Evolutionary conservation across 257 asterid genomes (phyloP), one percentile per base, ranked within the genome.

Genomic region (Solanum lignicaule): DNA sequence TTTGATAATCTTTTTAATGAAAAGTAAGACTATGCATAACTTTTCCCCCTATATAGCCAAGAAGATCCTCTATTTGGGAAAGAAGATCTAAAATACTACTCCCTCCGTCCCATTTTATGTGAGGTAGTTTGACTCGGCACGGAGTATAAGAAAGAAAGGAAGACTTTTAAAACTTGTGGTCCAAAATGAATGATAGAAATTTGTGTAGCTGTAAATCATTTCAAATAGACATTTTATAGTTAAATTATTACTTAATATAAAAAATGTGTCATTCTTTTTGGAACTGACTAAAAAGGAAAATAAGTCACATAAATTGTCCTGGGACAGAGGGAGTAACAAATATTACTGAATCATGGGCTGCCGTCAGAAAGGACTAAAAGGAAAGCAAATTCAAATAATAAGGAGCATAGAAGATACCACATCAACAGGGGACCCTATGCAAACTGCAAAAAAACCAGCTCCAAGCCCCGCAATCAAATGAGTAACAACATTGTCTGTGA

Each of bases 371-470:
- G 23, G 32, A 25, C 88, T 38, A 71, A 29, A 58, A 39, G 35
- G 27, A 7, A 36, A 86, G 39, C 20, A 83, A 84, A 48, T 6
- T 6, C 32, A 27, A 23, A 15, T 46, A 25, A 66, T 5, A 86
- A 82, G 68, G 52, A 86, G 52, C 46, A 79, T 52, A 74, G 71
- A 58, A 38, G 41, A 83, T 94, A 97, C 99, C 96, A 97, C 99
- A 73, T 97, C 99, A 78, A 97, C 99, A 14, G 99, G 99, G 60
- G 99, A 97, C 86, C 99, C 99, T 27, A 97, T 94, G 91, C 99
- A 97, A 87, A 97, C 99, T 38, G 99, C 99, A 86, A 96, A 90
- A 91, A 97, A 96, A 36, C 99, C 99, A 87, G 99, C 99, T 89
- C 99, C 99, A 68, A 97, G 89, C 83, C 99, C 99, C 87, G 99